Conservation (phyloP, 192 early-diverging fungal genomes). For the Pilaira anomala region DNA sequence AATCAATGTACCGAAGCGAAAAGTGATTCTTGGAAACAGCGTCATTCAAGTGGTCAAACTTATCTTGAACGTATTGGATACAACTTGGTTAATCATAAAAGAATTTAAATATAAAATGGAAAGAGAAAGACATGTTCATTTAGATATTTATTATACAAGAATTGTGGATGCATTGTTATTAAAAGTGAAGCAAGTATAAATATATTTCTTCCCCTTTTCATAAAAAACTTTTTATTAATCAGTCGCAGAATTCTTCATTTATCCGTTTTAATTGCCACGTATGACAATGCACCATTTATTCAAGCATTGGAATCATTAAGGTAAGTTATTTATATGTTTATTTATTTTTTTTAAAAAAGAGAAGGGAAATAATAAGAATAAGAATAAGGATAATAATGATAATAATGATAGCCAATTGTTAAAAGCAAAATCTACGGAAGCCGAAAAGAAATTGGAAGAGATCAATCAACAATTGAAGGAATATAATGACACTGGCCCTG, state of each 20-base stretch:
- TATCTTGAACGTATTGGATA: not conserved
- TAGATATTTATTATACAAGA: not conserved
- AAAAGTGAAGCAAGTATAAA: conserved; percentile 4
- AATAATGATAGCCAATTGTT: not conserved
- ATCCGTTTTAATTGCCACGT: conserved; percentile 6
- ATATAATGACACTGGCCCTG: conserved; percentile 3
- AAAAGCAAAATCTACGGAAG: not conserved
- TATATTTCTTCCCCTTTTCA: not conserved
- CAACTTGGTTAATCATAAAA: conserved; percentile 7
- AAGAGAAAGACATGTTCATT: not conserved
- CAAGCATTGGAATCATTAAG: not conserved
- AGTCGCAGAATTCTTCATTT: not conserved
- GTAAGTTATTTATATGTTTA: not conserved
- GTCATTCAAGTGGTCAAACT: not conserved
- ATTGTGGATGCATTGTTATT: not conserved
- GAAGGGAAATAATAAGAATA: no score
- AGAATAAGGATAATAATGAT: no score
- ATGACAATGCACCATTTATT: not conserved
- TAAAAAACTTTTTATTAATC: not conserved
- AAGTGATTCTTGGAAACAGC: no score
- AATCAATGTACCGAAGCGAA: no score
- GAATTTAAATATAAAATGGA: conserved; percentile 1
- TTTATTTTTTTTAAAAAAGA: not conserved
- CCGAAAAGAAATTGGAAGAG: not conserved
- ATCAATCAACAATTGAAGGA: not conserved